Base-by-base conservation (phyloP, 345 rosid genomes). In the Eucalyptus globulus region DNA sequence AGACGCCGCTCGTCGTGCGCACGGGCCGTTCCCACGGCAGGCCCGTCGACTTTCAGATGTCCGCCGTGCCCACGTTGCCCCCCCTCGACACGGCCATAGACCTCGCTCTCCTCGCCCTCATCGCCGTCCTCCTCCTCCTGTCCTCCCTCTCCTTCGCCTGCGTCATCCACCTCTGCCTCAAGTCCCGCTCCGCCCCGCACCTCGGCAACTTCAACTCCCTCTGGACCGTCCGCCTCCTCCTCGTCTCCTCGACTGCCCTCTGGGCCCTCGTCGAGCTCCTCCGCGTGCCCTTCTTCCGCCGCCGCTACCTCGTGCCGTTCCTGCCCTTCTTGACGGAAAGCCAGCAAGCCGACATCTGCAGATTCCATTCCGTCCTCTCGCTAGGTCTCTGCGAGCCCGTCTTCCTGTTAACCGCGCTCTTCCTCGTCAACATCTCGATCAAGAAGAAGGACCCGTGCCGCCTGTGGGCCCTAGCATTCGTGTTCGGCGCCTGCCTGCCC, bases 311-410 rank as follows among this genome's bases (percentile, higher is more conserved):
- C 85, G 43, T 87, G 85, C 92, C 90, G 9, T 89, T 5, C 53
- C 92, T 60, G 47, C 83, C 83, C 83, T 37, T 21, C 47, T 43
- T 76, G 8, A 37, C 83, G 8, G 27, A 76, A 22, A 40, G 47
- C 60, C 85, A 58, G 34, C 89, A 40, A 90, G 53, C 89, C 44
- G 37, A 43, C 27, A 88, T 94, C 44, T 96, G 98, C 88, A 91
- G 91, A 60, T 15, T 93, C 72, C 95, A 95, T 80, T 81, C 91
- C 15, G 90, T 93, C 53, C 92, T 95, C 87, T 95, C 97, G 2
- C 89, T 95, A 50, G 98, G 98, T 12, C 90, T 95, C 49, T 90
- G 93, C 88, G 92, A 95, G 90, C 97, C 98, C 4, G 95, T 94
- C 53, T 95, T 94, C 89, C 92, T 94, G 83, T 88, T 95, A 17